Evolutionary conservation across 768 basidiomycete genomes (phyloP), one percentile per base, ranked within the genome.

Genomic region (Piloderma croceum): DNA sequence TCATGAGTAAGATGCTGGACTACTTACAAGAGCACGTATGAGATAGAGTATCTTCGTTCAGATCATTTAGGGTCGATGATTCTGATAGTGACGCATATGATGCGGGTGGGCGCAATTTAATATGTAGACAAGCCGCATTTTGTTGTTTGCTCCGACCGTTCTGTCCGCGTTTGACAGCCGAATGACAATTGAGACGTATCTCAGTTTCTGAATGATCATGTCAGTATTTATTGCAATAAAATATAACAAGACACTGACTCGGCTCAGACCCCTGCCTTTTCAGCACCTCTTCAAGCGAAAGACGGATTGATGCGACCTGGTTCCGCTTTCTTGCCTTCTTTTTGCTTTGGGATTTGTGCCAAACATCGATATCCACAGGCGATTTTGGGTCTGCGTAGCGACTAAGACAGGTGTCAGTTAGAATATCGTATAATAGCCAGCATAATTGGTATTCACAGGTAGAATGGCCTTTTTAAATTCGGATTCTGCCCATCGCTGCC

Each of bases 401-500:
- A 25, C 81, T 82, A 37, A 7, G 25, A 6, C 33, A 12, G 31
- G 7, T 5, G 34, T 25, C 17, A 48, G 18, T 38, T 23, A 17
- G 22, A 31, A 17, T 31, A 24, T 21, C 17, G 21, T 19, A 27
- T 34, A 22, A 1, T 13, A 20, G 15, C n/a, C 38, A 10, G 15
- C 18, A 20, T 10, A 3, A 18, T 11, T 18, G 3, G 1, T n/a
- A 65, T 79, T 39, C 53, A 84, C 83, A 83, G 63, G 20, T 54
- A 48, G 42, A 79, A 71, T 1, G 56, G 58, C 1, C 71, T 64
- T 45, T 77, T 81, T 35, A 77, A 60, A 50, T 86, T 85, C 1
- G 80, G 73, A 42, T 79, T 82, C 51, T 84, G 81, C 0, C 84
- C 84, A 41, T 87, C 82, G 15, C 64, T 64, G 0, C 83, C 84